Conservation (phyloP, 805 yeast species). For the Metschnikowia rubicola region DNA sequence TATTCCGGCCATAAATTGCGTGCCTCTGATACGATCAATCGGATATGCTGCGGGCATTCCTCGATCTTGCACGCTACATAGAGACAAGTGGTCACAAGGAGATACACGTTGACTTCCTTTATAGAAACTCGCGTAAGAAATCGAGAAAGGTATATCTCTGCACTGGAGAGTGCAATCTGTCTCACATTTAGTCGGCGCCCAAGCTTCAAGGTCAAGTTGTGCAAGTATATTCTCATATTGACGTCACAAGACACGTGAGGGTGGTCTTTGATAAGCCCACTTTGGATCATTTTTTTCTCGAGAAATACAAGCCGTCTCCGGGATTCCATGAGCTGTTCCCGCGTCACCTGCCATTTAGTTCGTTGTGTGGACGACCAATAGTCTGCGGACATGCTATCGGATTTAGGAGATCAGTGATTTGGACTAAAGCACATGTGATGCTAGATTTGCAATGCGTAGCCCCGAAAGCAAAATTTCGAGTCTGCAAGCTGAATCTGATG, state of each 20-base stretch:
- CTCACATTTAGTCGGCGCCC: conserved; percentile 77
- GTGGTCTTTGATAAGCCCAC: conserved; percentile 41
- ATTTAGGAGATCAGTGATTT: no score
- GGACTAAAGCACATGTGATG: no score
- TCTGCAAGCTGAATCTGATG: no score
- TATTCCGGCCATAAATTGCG: conserved; percentile 92
- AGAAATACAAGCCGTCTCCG: conserved; percentile 39
- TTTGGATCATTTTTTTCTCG: conserved; percentile 42
- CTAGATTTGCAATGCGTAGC: no score
- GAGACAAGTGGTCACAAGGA: conserved; percentile 77
- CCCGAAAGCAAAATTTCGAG: no score
- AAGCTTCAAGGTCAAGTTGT: conserved; percentile 65
- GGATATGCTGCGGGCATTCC: conserved; percentile 91
- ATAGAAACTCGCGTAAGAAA: conserved; percentile 70
- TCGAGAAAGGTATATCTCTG: conserved; percentile 80
- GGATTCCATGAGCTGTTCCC: conserved; percentile 52
- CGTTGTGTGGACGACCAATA: conserved; percentile 87
- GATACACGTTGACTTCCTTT: conserved; percentile 77
- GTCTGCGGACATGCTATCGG: conserved; percentile 63
- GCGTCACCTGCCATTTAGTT: conserved; percentile 73
- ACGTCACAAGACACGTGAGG: conserved; percentile 50
- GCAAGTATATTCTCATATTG: conserved; percentile 74
- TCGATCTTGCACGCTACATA: conserved; percentile 92
- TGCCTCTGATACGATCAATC: conserved; percentile 80
- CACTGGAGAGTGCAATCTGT: conserved; percentile 83